These are phyloP conservation scores for Agrocybe pediades DNA, from an alignment of 768 basidiomycete genomes.

Conservation along the genomic window DNA sequence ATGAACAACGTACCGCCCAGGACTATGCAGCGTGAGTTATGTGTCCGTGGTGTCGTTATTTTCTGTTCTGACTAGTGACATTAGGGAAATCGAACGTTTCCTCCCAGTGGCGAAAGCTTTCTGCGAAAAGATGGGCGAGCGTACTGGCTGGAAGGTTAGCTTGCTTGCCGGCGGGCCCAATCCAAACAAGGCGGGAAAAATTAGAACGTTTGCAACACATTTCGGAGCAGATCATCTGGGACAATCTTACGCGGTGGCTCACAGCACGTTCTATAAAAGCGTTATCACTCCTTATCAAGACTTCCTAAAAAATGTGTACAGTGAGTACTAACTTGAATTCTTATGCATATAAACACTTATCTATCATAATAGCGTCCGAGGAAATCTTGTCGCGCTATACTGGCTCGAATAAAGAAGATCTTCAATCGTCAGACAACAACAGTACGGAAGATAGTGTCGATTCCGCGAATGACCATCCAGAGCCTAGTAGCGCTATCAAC, in stretches of 20 bases:
- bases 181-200: not conserved
- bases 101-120: conserved; percentile 8
- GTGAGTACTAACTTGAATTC: not conserved
- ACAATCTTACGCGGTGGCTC: not conserved
- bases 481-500: too few species aligned
- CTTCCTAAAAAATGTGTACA: conserved; percentile 2
- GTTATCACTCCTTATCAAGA: conserved; percentile 3
- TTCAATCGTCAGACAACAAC: too few species aligned
- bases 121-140: not conserved
- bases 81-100: not conserved
- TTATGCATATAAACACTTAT: not conserved
- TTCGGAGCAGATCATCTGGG: not conserved
- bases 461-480: too few species aligned
- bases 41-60: not conserved
- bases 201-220: conserved; percentile 3
- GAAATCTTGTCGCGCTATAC: too few species aligned
- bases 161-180: conserved; percentile 8
- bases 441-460: too few species aligned
- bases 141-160: conserved; percentile 10
- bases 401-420: too few species aligned
- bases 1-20: not conserved
- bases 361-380: too few species aligned
- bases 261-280: not conserved
- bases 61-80: not conserved
- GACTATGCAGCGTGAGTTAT: conserved; percentile 1